Percentiles rank a stretch among this genome's conserved stretches.
These are phyloP conservation scores for Gossypium davidsonii DNA, from an alignment of 441 rosid genomes.

Conservation along the genomic window DNA sequence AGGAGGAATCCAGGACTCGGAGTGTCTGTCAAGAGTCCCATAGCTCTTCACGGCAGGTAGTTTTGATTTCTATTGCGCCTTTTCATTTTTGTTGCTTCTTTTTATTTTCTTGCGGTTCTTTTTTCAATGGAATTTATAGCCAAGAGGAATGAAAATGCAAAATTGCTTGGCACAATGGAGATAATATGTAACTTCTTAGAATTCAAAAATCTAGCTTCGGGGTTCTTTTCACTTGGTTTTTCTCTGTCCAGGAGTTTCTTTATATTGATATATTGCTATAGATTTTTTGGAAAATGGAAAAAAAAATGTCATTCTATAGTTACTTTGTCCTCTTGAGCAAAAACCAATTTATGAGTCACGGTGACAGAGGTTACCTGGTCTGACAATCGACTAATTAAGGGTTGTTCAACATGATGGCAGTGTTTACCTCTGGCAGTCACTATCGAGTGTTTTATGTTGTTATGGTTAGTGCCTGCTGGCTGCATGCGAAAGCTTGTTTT, in stretches of 20 bases:
- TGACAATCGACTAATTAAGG: slow-evolving; percentile 1
- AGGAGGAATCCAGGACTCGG: slow-evolving; percentile 69
- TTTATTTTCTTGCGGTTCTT: not conserved
- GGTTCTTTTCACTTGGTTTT: not conserved
- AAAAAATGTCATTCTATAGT: not conserved
- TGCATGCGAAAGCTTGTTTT: not conserved
- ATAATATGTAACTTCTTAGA: not conserved
- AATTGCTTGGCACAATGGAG: not conserved
- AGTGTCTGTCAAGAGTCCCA: slow-evolving; percentile 68
- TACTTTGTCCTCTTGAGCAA: not conserved
- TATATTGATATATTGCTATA: not conserved
- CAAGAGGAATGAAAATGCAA: not conserved
- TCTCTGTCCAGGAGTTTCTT: not conserved
- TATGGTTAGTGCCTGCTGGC: not conserved
- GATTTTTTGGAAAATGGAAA: not conserved
- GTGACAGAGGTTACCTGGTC: not conserved
- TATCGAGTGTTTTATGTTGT: not conserved
- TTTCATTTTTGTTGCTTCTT: not conserved
- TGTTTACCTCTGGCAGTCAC: not conserved
- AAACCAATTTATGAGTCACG: not conserved
- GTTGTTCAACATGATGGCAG: not conserved
- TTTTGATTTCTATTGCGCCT: not conserved
- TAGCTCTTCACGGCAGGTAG: slow-evolving; percentile 61
- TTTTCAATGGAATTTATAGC: not conserved
- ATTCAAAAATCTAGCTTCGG: not conserved